phyloP scores from a whole-genome alignment of 495 filamentous ascomycete species.

The Tricharina praecox region DNA sequence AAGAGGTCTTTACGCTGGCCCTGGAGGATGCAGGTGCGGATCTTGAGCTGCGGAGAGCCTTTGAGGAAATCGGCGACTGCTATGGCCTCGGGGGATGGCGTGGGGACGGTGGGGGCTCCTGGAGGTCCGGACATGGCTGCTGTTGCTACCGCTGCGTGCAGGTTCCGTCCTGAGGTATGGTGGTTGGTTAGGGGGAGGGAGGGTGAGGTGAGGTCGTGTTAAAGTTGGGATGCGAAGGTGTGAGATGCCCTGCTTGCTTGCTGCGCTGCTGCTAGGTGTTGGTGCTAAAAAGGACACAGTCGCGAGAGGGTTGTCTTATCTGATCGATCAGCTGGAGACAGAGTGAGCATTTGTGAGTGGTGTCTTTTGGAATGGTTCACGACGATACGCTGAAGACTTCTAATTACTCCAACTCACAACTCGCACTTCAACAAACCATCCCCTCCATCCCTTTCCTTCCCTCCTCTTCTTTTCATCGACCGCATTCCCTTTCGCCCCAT shows the following conservation, averaged over 20 bases:
- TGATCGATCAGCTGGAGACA: too few relatives aligned
- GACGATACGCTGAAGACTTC: too few relatives aligned
- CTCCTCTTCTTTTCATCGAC: too few relatives aligned
- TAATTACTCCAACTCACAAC: too few relatives aligned
- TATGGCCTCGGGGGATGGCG: constrained; percentile 50
- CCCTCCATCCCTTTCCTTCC: too few relatives aligned
- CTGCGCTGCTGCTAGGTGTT: not conserved
- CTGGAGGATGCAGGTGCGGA: constrained; percentile 79
- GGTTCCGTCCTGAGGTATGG: constrained; percentile 11
- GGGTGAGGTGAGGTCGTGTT: not conserved
- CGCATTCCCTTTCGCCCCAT: too few relatives aligned
- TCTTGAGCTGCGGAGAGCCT: constrained; percentile 61
- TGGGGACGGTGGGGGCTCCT: constrained; percentile 21
- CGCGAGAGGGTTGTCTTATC: constrained; percentile 2
- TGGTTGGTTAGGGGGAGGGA: not conserved
- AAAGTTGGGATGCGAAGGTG: not conserved
- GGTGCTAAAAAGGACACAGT: constrained; percentile 1
- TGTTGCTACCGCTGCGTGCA: too few relatives aligned
- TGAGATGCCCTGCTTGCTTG: not conserved
- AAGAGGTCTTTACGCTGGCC: constrained; percentile 98
- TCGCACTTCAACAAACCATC: too few relatives aligned
- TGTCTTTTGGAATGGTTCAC: too few relatives aligned
- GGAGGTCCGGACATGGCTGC: too few relatives aligned
- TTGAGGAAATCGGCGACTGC: constrained; percentile 81
- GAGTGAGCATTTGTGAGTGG: too few relatives aligned